These are phyloP conservation scores for Fusarium sp. DNA, from an alignment of 2,329 filamentous ascomycete genomes.

Conservation along the genomic window DNA sequence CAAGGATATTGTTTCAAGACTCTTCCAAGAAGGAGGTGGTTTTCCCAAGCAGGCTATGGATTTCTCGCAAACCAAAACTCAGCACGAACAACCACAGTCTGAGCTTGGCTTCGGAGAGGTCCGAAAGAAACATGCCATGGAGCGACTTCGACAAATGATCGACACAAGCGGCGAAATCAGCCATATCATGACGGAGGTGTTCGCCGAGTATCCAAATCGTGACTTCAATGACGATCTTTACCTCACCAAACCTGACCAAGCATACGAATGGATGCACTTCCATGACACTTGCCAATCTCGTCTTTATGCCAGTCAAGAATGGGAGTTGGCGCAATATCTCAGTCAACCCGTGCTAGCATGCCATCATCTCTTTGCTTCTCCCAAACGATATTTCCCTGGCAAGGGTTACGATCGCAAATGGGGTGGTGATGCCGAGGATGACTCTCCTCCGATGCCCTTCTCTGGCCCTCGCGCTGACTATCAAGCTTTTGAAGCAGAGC, in stretches of 20 bases:
- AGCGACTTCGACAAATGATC: slow-evolving; percentile 78
- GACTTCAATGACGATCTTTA: slow-evolving; percentile 94
- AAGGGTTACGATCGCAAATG: slow-evolving; percentile 58
- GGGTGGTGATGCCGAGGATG: slow-evolving; percentile 58
- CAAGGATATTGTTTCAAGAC: slow-evolving; percentile 80
- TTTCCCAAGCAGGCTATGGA: slow-evolving; percentile 71
- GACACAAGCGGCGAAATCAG: slow-evolving; percentile 83
- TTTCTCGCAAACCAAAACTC: slow-evolving; percentile 56
- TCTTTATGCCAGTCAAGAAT: slow-evolving; percentile 87
- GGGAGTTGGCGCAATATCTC: slow-evolving; percentile 90
- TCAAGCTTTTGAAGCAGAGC: slow-evolving; percentile 81
- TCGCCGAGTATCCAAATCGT: slow-evolving; percentile 85
- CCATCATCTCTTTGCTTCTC: slow-evolving; percentile 88
- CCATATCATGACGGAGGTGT: slow-evolving; percentile 84
- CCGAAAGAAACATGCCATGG: slow-evolving; percentile 77
- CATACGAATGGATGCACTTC: slow-evolving; percentile 96
- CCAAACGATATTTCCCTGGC: slow-evolving; percentile 62
- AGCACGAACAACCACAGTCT: slow-evolving; percentile 65
- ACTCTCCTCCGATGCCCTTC: slow-evolving; percentile 74
- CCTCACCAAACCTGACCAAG: slow-evolving; percentile 85
- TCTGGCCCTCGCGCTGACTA: slow-evolving; percentile 85
- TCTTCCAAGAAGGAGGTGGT: slow-evolving; percentile 83
- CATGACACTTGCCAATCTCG: slow-evolving; percentile 85
- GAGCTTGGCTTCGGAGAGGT: slow-evolving; percentile 79
- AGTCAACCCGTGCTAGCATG: slow-evolving; percentile 89